Evolutionary conservation across 495 filamentous ascomycete genomes (phyloP), one percentile per base, ranked within the genome.

Genomic region (Aspergillus indologenus): DNA sequence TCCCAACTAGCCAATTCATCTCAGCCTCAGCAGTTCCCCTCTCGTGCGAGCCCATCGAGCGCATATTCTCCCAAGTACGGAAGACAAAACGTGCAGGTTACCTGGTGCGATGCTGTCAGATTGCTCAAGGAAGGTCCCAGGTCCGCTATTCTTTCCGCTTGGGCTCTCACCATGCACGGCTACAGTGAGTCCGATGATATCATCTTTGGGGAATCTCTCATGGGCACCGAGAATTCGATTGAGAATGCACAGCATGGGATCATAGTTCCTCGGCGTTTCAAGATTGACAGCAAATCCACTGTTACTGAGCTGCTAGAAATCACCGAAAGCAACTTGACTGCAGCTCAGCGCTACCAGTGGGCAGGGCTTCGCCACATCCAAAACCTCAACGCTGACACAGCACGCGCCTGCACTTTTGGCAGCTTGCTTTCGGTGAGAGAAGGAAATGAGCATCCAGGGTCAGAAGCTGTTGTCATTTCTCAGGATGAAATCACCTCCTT

Each of bases 311-410:
- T 56, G 8, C 23, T 73, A 44, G 66, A 75, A 21, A 34, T 68
- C 0, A 70, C 87, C 1, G 77, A 83, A 34, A 65, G 76, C 26
- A 72, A 79, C 26, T 67, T 76, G 15, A 66, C 77, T 7, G 71
- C 68, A 0, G 71, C 76, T 8, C 78, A 84, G 14, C 76, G 82
- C 0, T 80, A 81, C 64, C 77, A 88, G 65, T 82, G 83, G 43
- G 67, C 77, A 44, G 84, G 85, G 11, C 66, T 89, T 48, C 80
- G 84, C 61, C 74, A 83, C 50, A 88, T 89, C 53, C 75, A 77
- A 49, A 68, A 66, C 5, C 64, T 86, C 14, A 81, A 76, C 55
- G 50, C 72, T 0, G 84, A 87, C 53, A 79, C 84, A 5, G 68
- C 76, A 43, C 69, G 76, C 47, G 85, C 85, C 9, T 85, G 82